Evolutionary conservation across 495 filamentous ascomycete species (phyloP).

Genomic region (Daldinia grandis): DNA sequence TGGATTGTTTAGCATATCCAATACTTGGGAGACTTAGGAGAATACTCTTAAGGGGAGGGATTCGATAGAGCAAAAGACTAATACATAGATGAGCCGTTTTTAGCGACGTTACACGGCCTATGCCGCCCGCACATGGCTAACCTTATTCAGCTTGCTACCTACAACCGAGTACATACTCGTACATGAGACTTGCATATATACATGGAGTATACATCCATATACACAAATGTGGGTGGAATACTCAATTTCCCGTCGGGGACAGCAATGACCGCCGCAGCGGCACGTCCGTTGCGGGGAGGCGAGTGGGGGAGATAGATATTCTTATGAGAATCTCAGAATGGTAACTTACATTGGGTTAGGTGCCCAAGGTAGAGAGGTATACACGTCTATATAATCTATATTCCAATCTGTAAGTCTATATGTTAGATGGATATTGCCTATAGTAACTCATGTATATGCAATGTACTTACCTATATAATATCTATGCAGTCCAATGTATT

Average conservation of each 20-base stretch:
- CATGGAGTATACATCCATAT: neutral
- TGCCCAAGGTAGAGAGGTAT: too few species aligned
- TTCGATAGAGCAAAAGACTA: slow-evolving; percentile 12
- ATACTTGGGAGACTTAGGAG: neutral
- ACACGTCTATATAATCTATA: slow-evolving; percentile 5
- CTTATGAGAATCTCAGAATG: slow-evolving; percentile 9
- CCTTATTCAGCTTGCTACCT: slow-evolving; percentile 35
- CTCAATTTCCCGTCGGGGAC: slow-evolving; percentile 25
- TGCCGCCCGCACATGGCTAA: slow-evolving; percentile 39
- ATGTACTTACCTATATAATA: neutral
- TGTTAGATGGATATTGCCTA: neutral
- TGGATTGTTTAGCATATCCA: slow-evolving; percentile 1
- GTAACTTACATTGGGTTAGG: slow-evolving; percentile 1
- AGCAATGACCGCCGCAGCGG: slow-evolving; percentile 21
- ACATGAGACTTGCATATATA: neutral
- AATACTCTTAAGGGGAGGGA: neutral
- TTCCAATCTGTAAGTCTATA: neutral
- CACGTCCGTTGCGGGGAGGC: slow-evolving; percentile 32
- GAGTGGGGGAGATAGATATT: slow-evolving; percentile 24
- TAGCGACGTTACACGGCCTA: slow-evolving; percentile 37
- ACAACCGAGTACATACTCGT: slow-evolving; percentile 10
- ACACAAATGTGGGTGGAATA: neutral
- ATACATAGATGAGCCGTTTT: slow-evolving; percentile 12
- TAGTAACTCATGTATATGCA: neutral
- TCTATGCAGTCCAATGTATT: neutral